Conservation (phyloP, 352 stramenopile genomes). For the Ophiocytium majus region DNA sequence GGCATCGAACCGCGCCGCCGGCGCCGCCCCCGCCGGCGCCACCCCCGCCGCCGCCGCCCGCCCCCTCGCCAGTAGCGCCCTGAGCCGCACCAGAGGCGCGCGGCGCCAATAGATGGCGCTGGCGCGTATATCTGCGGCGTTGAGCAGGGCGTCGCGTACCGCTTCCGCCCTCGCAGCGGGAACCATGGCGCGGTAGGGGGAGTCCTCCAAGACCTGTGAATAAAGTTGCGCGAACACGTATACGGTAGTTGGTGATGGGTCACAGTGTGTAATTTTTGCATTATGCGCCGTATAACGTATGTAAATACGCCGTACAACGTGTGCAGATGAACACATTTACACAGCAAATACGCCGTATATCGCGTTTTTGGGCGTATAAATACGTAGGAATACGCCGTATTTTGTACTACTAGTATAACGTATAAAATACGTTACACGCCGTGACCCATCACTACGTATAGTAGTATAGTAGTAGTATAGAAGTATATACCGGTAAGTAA, state of each 20-base stretch:
- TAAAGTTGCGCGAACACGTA: neutral
- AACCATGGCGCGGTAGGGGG: neutral
- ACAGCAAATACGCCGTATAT: neutral
- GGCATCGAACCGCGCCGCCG: no score
- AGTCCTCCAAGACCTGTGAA: constrained; percentile 4
- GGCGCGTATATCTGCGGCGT: neutral
- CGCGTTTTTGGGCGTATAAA: neutral
- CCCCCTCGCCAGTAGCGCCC: neutral
- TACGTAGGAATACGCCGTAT: no score
- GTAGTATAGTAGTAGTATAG: no score
- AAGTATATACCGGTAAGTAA: no score
- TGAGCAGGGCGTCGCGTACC: neutral
- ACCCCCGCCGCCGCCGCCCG: neutral
- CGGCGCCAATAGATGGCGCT: constrained; percentile 3
- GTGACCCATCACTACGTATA: no score
- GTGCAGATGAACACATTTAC: neutral
- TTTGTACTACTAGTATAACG: no score
- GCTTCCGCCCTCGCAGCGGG: neutral
- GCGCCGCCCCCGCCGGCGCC: no score
- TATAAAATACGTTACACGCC: no score
- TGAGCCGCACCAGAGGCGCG: neutral
- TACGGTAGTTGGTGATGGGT: neutral
- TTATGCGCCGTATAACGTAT: neutral
- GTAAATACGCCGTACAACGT: neutral
- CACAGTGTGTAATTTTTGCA: neutral